Conservation (phyloP, 2,329 filamentous ascomycete genomes). For the Hypoxylon rubiginosum region DNA sequence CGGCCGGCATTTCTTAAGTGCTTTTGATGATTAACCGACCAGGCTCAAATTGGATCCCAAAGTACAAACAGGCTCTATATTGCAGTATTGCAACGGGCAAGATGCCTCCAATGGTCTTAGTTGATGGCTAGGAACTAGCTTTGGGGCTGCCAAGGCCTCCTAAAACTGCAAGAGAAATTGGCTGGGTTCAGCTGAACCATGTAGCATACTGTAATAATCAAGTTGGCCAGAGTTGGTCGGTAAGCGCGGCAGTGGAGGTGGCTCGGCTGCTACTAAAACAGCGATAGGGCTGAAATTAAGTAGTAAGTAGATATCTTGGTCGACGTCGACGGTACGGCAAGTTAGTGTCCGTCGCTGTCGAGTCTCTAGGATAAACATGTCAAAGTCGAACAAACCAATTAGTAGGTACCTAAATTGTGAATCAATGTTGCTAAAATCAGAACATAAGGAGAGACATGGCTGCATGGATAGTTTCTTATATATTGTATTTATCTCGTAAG, state of each 20-base stretch:
- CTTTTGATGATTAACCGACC: neutral
- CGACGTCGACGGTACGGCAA: neutral
- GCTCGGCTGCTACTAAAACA: neutral
- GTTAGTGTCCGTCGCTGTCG: neutral
- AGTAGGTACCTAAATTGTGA: neutral
- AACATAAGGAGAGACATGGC: neutral
- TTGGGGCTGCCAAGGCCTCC: conserved; percentile 4
- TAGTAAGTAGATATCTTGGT: conserved; percentile 1
- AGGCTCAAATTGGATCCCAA: neutral
- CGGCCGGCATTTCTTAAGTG: neutral
- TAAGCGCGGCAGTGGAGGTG: conserved; percentile 3
- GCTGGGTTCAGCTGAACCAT: conserved; percentile 18
- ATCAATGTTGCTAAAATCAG: neutral
- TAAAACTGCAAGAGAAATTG: conserved; percentile 1
- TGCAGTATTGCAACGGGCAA: neutral
- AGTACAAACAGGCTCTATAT: neutral
- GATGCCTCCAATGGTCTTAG: neutral
- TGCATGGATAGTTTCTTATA: neutral
- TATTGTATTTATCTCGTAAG: neutral
- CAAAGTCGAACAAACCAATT: neutral
- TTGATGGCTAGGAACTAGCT: neutral
- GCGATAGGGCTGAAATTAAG: conserved; percentile 29
- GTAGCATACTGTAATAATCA: too few species aligned
- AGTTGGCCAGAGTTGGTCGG: neutral
- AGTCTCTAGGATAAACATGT: neutral